phyloP scores from a whole-genome alignment of 2,329 filamentous ascomycete species.

The Scedosporium minutisporum region DNA sequence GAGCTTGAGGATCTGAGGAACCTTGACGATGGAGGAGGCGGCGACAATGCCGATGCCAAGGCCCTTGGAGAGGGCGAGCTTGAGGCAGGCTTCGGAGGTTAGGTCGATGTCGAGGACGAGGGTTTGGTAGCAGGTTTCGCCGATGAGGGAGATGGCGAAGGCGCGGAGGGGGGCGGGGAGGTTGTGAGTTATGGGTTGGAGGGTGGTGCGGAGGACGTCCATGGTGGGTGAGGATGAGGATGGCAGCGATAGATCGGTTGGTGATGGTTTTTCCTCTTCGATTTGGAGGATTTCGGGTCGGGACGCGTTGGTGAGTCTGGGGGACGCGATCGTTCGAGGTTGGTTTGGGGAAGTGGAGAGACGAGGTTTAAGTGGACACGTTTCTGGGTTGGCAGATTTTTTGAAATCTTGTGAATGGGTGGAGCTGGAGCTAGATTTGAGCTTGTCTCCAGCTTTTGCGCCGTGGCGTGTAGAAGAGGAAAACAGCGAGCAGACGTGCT shows the following conservation, averaged over 20 bases:
- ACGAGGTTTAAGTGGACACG: not conserved
- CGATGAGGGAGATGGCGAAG: conserved; percentile 69
- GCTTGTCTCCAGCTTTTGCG: too few species aligned
- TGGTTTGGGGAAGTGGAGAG: not conserved
- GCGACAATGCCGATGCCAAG: conserved; percentile 90
- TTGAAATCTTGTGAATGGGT: not conserved
- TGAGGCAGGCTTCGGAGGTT: conserved; percentile 68
- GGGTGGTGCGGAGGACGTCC: conserved; percentile 50
- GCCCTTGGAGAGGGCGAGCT: conserved; percentile 82
- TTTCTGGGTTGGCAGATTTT: not conserved
- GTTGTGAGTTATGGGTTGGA: conserved; percentile 62
- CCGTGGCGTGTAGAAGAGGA: too few species aligned
- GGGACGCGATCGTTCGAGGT: not conserved
- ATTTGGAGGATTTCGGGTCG: not conserved
- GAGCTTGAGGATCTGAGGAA: conserved; percentile 93
- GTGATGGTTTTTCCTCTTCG: not conserved
- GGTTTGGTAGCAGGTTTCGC: conserved; percentile 72
- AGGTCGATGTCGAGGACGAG: conserved; percentile 79
- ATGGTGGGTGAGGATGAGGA: conserved; percentile 27
- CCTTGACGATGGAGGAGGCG: conserved; percentile 85
- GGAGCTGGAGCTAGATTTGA: too few species aligned
- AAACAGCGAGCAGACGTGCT: too few species aligned
- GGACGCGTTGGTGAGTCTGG: not conserved
- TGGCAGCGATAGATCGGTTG: not conserved
- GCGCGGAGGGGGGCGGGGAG: conserved; percentile 68